Conservation (phyloP, 2,329 filamentous ascomycete species). For the Claviceps spartinae region DNA sequence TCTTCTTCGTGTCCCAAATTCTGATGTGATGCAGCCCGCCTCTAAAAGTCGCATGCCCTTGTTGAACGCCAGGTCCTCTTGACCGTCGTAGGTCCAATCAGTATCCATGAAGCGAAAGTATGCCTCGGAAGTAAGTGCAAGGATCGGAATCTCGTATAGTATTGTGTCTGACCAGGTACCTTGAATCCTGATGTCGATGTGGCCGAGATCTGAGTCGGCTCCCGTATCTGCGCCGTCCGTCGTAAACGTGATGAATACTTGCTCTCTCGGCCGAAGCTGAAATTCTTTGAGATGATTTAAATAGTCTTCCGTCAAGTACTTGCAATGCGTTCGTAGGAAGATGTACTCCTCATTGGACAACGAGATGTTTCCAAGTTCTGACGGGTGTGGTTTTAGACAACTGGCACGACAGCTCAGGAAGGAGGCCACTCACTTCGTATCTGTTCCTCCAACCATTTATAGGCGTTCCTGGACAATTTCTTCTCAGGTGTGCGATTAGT, state of each 20-base stretch:
- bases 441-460: constrained; percentile 73
- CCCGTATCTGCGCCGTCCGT: constrained; percentile 42
- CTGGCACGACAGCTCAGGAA: neutral
- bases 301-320: constrained; percentile 67
- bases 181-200: constrained; percentile 61
- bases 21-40: constrained; percentile 77
- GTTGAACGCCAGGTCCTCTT: constrained; percentile 69
- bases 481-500: constrained; percentile 93
- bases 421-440: constrained; percentile 50
- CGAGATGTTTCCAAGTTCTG: constrained; percentile 70
- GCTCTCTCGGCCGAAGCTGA: constrained; percentile 64
- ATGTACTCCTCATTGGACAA: constrained; percentile 66
- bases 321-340: constrained; percentile 66
- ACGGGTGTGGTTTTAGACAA: neutral
- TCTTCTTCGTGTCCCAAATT: constrained; percentile 81
- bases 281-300: constrained; percentile 73
- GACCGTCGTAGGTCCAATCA: constrained; percentile 80
- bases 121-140: constrained; percentile 84
- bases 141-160: constrained; percentile 88
- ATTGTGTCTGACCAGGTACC: constrained; percentile 92
- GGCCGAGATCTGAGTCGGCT: constrained; percentile 53
- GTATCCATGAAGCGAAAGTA: constrained; percentile 95
- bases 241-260: constrained; percentile 59
- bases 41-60: constrained; percentile 71
- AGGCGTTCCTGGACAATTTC: constrained; percentile 72